Base-by-base conservation (phyloP, 108 stramenopile species). In the Nitzschia putrida region DNA sequence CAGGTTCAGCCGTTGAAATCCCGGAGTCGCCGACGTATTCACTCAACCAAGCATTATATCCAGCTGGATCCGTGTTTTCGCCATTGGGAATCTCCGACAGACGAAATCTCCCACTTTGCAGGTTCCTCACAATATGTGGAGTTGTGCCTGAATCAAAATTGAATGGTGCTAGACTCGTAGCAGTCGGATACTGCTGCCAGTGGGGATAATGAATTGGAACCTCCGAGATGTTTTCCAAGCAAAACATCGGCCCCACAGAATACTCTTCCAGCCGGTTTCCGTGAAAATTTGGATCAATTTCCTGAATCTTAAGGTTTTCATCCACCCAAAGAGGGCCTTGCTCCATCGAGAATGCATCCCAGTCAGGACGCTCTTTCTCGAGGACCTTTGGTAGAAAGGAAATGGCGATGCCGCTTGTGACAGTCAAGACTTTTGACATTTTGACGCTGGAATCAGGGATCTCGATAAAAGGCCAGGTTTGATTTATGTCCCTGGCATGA, bases 391-490 rank as follows among this genome's bases (percentile, higher is more conserved):
- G 73, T 37, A 81, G 54, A 12, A 74, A 70, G 21, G 72, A 71
- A 26, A 84, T 77, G 26, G 57, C 57, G 40, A 79, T 9, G 8
- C 80, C 67, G 11, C 69, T 52, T 23, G 79, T 58, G 13, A 75
- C 16, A 2, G 41, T 21, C 3, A 74, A 55, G n/a, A 74, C 25
- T 21, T 65, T 77, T 0, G 57, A 47, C 7, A 80, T 70, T 50
- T 64, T 61, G 3, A 64, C 71, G 52, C 68, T 53, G 43, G 80
- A 85, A 50, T 82, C 61, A 0, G 81, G 80, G 24, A 82, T 66
- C 29, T 34, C 29, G 29, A 34, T 34, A 34, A 34, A 34, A 34
- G 29, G 29, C 29, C 29, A 34, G 29, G 29, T 34, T 34, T 34
- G 29, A 4, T 34, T 34, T 34, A 34, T 4, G 29, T 34, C 29